Conservation (phyloP, 176 grass and related monocot species). For the Cocos nucifera region DNA sequence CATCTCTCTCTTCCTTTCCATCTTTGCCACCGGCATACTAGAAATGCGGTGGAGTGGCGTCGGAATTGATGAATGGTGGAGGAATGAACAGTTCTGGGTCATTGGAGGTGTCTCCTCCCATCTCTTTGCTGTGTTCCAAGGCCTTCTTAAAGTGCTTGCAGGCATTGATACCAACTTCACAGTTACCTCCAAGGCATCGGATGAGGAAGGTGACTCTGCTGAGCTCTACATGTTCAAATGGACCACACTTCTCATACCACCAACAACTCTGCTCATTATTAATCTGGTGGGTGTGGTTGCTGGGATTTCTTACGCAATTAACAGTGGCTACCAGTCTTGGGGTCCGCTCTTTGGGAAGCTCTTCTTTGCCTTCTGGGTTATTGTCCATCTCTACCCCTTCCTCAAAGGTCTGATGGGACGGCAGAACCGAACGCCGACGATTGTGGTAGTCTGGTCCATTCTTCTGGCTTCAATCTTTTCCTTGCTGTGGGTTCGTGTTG, state of each 20-base stretch:
- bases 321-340: conserved; percentile 73
- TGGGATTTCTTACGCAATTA: conserved; percentile 70
- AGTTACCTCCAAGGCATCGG: conserved; percentile 64
- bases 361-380: conserved; percentile 81
- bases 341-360: conserved; percentile 73
- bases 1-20: conserved; percentile 74
- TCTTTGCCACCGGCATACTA: conserved; percentile 75
- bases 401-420: conserved; percentile 74
- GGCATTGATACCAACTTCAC: conserved; percentile 79
- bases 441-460: conserved; percentile 69
- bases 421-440: conserved; percentile 65
- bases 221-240: conserved; percentile 82
- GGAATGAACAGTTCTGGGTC: conserved; percentile 82
- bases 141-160: conserved; percentile 68
- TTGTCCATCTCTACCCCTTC: conserved; percentile 71
- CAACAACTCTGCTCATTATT: conserved; percentile 68
- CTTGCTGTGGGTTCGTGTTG: conserved; percentile 69
- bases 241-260: conserved; percentile 76
- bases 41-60: conserved; percentile 91
- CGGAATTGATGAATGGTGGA: conserved; percentile 81
- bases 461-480: conserved; percentile 79
- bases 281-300: conserved; percentile 64
- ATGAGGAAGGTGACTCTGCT: conserved; percentile 62
- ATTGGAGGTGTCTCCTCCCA: conserved; percentile 79
- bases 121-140: conserved; percentile 66